Conservation (phyloP, 805 yeast genomes). For the Candida maris region DNA sequence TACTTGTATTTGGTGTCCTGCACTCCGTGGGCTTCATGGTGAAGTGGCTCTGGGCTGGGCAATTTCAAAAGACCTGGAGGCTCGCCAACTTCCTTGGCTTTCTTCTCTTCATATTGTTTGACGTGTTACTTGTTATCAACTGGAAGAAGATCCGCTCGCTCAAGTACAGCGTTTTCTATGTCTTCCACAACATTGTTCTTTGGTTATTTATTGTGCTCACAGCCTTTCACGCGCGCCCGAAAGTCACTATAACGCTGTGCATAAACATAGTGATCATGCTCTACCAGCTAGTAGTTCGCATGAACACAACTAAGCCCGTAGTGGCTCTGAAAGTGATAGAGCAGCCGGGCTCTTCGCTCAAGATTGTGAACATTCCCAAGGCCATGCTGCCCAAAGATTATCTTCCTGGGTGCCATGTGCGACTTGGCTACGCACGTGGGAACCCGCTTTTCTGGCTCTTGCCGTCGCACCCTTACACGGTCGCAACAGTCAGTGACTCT, state of each 20-base stretch:
- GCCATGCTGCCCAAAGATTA: slow-evolving; percentile 23
- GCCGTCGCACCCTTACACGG: slow-evolving; percentile 69
- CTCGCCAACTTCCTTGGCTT: slow-evolving; percentile 52
- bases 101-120: slow-evolving; percentile 34
- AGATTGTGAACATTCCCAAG: slow-evolving; percentile 20
- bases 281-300: slow-evolving; percentile 36
- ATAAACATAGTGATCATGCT: slow-evolving; percentile 30
- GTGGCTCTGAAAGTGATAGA: slow-evolving; percentile 18
- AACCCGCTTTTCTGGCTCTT: slow-evolving; percentile 43
- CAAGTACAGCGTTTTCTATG: slow-evolving; percentile 51
- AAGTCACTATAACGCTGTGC: slow-evolving; percentile 40
- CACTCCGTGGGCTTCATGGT: slow-evolving; percentile 54
- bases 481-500: slow-evolving; percentile 37
- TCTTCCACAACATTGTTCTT: slow-evolving; percentile 51
- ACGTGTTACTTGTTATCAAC: slow-evolving; percentile 42
- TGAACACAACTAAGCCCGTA: slow-evolving; percentile 20
- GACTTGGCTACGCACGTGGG: slow-evolving; percentile 40
- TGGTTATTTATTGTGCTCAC: slow-evolving; percentile 43
- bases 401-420: slow-evolving; percentile 55
- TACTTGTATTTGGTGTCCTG: slow-evolving; percentile 39
- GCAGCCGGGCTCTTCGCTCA: slow-evolving; percentile 21
- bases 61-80: slow-evolving; percentile 35
- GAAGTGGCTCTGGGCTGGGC: slow-evolving; percentile 42
- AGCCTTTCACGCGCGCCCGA: slow-evolving; percentile 68
- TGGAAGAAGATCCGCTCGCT: slow-evolving; percentile 46